phyloP scores from a whole-genome alignment of 169 alveolate genomes.

The Plasmodium sp. region DNA sequence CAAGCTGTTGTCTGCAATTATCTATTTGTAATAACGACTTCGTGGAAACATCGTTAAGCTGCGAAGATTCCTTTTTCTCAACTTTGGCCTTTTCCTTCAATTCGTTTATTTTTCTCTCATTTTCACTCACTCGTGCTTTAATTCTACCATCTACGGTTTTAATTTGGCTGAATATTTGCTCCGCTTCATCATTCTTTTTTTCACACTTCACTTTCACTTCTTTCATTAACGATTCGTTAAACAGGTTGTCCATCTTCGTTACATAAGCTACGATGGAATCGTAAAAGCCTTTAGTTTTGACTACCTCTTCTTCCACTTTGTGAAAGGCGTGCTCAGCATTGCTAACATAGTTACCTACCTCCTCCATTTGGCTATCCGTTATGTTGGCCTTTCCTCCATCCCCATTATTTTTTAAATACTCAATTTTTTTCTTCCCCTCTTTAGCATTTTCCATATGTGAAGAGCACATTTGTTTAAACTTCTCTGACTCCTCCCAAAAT shows the following conservation, averaged over 20 bases:
- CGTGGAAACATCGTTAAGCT: not conserved
- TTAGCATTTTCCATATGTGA: not conserved
- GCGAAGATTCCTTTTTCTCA: not conserved
- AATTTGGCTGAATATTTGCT: not conserved
- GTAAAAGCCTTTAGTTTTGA: not conserved
- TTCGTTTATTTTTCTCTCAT: not conserved
- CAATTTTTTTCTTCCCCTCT: conserved; percentile 1
- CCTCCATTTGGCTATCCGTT: not conserved
- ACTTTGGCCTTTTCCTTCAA: not conserved
- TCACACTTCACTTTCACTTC: not conserved
- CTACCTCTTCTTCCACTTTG: not conserved
- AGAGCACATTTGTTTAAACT: not conserved
- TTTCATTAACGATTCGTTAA: not conserved
- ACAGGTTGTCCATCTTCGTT: not conserved
- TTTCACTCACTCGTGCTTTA: not conserved
- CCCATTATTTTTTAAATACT: not conserved
- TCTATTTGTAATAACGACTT: conserved; percentile 1
- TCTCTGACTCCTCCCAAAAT: not conserved
- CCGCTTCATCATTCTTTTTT: not conserved
- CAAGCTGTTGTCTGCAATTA: not conserved
- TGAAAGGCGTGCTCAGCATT: not conserved
- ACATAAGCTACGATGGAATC: not conserved
- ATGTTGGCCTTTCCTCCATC: not conserved
- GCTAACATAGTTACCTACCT: not conserved
- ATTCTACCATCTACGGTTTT: not conserved